Evolutionary conservation across 345 rosid genomes (phyloP).

Genomic region (Eucalyptus cloeziana): DNA sequence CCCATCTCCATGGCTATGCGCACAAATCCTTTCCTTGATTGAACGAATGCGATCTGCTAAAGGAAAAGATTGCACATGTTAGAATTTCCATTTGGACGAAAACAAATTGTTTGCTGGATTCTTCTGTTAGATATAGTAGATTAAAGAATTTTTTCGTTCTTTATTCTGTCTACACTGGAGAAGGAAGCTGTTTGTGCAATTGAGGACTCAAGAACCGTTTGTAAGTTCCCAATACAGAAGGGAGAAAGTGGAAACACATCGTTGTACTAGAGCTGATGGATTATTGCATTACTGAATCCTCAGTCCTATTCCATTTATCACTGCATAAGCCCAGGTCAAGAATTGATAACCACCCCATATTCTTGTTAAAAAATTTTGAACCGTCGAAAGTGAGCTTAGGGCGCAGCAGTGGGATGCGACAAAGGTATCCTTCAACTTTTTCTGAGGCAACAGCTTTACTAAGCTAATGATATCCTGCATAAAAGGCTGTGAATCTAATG

Average conservation of each 20-base stretch:
- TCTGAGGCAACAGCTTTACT: not conserved
- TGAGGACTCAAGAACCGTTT: not conserved
- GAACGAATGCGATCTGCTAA: slow-evolving; percentile 47
- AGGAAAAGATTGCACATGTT: not conserved
- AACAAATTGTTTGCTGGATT: not conserved
- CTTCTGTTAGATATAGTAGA: not conserved
- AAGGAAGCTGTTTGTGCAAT: not conserved
- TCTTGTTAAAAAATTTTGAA: not conserved
- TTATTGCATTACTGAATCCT: not conserved
- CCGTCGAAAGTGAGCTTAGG: not conserved
- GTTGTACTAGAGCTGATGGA: not conserved
- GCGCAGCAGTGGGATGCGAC: not conserved
- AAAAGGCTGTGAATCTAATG: not conserved
- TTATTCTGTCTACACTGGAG: not conserved
- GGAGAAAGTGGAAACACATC: not conserved
- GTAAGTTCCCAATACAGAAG: not conserved
- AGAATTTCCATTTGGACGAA: not conserved
- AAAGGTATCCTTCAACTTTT: not conserved
- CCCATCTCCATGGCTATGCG: slow-evolving; percentile 79
- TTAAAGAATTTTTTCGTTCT: not conserved
- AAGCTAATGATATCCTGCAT: not conserved
- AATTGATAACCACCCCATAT: not conserved
- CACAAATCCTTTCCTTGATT: slow-evolving; percentile 69
- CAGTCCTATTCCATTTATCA: not conserved
- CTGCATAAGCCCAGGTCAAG: not conserved